Conservation (phyloP, 2,329 filamentous ascomycete species). For the Alternaria triticimaculans region DNA sequence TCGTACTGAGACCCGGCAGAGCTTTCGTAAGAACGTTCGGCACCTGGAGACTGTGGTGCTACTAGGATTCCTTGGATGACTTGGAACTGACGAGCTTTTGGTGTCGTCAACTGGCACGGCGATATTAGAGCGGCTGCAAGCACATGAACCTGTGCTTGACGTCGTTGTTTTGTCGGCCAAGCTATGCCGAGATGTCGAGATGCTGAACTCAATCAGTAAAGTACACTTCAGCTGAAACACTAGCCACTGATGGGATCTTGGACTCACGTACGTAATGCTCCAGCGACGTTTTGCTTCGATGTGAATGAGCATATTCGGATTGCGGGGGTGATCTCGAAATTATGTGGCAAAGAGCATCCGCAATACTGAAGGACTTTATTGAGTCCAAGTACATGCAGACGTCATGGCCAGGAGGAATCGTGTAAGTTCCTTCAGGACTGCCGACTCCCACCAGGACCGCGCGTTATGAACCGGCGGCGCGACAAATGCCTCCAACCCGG, state of each 20-base stretch:
- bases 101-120: background rate
- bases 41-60: background rate
- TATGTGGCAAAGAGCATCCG: constrained; percentile 1
- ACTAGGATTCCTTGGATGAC: background rate
- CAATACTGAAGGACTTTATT: constrained; percentile 20
- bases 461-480: background rate
- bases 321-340: constrained; percentile 3
- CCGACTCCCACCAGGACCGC: background rate
- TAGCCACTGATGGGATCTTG: background rate
- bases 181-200: background rate
- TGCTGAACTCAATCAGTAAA: constrained; percentile 5
- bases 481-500: background rate
- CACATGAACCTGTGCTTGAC: background rate
- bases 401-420: background rate
- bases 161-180: background rate
- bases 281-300: constrained; percentile 11
- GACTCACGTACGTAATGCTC: constrained; percentile 16
- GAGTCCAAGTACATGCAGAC: background rate
- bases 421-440: constrained; percentile 1
- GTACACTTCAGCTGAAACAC: background rate
- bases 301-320: constrained; percentile 14
- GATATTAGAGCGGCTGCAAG: background rate
- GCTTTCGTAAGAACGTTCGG: background rate
- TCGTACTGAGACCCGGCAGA: background rate
- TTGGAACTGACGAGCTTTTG: background rate